Evolutionary conservation across 2,329 filamentous ascomycete genomes (phyloP).

Genomic region (Drechslerella stenobrocha): DNA sequence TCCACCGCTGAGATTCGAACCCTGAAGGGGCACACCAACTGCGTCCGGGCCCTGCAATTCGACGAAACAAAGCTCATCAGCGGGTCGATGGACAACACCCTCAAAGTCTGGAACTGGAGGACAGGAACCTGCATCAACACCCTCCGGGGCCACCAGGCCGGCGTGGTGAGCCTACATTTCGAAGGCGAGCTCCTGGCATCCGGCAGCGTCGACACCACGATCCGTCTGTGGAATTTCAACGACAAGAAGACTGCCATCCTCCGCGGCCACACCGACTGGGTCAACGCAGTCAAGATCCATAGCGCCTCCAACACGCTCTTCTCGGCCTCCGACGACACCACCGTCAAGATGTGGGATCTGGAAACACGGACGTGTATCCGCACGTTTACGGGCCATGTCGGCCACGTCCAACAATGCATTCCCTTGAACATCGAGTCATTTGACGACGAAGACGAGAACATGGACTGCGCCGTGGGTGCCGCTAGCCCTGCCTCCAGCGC

Average conservation of each 20-base stretch:
- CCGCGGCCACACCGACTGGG: constrained; percentile 87
- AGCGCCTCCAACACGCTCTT: constrained; percentile 79
- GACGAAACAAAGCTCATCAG: constrained; percentile 89
- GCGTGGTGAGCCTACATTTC: constrained; percentile 86
- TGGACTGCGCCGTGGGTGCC: constrained; percentile 56
- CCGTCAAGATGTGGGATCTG: constrained; percentile 88
- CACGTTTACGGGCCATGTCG: constrained; percentile 84
- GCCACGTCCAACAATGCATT: constrained; percentile 81
- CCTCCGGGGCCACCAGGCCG: constrained; percentile 74
- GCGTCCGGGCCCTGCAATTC: constrained; percentile 87
- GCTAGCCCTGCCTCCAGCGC: constrained; percentile 67
- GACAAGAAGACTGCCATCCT: constrained; percentile 78
- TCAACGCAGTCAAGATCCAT: constrained; percentile 92
- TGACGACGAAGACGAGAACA: constrained; percentile 58
- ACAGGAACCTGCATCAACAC: constrained; percentile 85
- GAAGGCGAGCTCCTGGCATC: constrained; percentile 81
- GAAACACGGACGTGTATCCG: constrained; percentile 77
- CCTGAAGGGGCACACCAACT: constrained; percentile 76
- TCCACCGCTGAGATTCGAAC: constrained; percentile 85
- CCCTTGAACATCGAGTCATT: constrained; percentile 54
- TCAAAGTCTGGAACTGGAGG: constrained; percentile 96
- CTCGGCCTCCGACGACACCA: constrained; percentile 91
- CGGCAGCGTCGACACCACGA: constrained; percentile 83
- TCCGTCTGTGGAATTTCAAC: constrained; percentile 91
- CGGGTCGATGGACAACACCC: constrained; percentile 80